These are phyloP conservation scores for Ganoderma boninense DNA, from an alignment of 1,284 basidiomycete genomes.

Conservation along the genomic window DNA sequence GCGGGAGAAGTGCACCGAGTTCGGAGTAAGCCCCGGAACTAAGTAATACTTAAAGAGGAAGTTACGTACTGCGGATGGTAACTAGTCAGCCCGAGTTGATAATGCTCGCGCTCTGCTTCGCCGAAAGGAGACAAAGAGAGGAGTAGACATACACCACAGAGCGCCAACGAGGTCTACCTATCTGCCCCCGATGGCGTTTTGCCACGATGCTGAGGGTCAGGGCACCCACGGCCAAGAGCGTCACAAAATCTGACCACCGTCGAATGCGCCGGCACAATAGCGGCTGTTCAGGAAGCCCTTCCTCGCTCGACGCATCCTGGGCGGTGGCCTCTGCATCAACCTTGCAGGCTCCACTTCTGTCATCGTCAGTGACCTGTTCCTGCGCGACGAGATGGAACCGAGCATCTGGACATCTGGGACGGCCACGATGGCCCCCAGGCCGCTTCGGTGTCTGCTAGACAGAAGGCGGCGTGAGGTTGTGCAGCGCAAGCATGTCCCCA, in stretches of 20 bases:
- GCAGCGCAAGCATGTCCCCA: conserved; percentile 1
- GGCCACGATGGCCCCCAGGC: too few relatives aligned
- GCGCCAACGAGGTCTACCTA: conserved; percentile 32
- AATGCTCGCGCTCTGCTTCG: too few relatives aligned
- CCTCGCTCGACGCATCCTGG: neutral
- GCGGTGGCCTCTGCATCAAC: too few relatives aligned
- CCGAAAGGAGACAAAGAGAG: too few relatives aligned
- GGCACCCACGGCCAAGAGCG: conserved; percentile 34
- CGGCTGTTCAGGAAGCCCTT: conserved; percentile 34
- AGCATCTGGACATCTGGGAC: too few relatives aligned
- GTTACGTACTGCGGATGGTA: too few relatives aligned
- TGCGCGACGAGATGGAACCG: too few relatives aligned
- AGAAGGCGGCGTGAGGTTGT: conserved; percentile 1
- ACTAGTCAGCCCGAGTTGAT: too few relatives aligned
- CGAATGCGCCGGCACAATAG: conserved; percentile 30
- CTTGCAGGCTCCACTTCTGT: neutral
- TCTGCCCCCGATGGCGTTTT: conserved; percentile 28
- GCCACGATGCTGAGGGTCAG: conserved; percentile 37
- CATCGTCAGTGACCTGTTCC: neutral
- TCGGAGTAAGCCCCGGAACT: too few relatives aligned
- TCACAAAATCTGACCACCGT: conserved; percentile 34
- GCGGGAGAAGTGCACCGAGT: too few relatives aligned
- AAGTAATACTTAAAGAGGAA: too few relatives aligned
- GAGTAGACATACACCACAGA: conserved; percentile 28
- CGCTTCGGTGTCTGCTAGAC: neutral